Evolutionary conservation across 1,284 basidiomycete species (phyloP), one percentile per base, ranked within the genome.

Genomic region (Ganoderma boninense): DNA sequence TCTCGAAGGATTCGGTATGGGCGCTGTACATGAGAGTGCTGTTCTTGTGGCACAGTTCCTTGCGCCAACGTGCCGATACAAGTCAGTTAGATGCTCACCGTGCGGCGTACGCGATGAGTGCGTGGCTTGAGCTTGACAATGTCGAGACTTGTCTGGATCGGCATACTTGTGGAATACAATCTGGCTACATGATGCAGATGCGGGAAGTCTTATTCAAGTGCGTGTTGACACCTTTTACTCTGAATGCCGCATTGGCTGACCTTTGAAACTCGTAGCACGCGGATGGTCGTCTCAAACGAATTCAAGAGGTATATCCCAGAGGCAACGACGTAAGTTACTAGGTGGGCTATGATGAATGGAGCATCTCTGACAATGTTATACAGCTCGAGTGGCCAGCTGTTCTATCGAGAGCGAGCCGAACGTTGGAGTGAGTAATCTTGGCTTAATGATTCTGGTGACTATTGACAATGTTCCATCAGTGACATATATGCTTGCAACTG

Each of bases 151-250:
- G 89, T 16, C 78, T 94, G 61, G 85, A 91, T 74, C 80, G 80
- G 44, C 92, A 94, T 76, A 89, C 86, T 1, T 94, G 92, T 77
- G 83, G 82, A 14, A 84, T 91, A 59, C 92, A 94, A 79, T 83
- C 87, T 69, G 84, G 88, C 3, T 92, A 87, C 73, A 82, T 94
- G 56, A 93, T 87, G 76, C 87, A 90, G 71, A 91, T 89, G 59
- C 84, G 92, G 62, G 93, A 94, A 76, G 91, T 88, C 76, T 82
- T 93, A 38, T 93, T 93, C 83, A 92, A 92, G 92, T 93, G 76
- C 78, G 91, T 80, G n/a, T 18, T 62, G n/a, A 62, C 2, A 67
- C 44, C 7, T 23, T 29, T 43, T 40, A 16, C 42, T 65, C 26
- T n/a, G 0, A 29, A 40, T 49, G 49, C 71, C 90, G 82, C 90